Conservation (phyloP, 441 rosid genomes). For the Mallotus repandus region DNA sequence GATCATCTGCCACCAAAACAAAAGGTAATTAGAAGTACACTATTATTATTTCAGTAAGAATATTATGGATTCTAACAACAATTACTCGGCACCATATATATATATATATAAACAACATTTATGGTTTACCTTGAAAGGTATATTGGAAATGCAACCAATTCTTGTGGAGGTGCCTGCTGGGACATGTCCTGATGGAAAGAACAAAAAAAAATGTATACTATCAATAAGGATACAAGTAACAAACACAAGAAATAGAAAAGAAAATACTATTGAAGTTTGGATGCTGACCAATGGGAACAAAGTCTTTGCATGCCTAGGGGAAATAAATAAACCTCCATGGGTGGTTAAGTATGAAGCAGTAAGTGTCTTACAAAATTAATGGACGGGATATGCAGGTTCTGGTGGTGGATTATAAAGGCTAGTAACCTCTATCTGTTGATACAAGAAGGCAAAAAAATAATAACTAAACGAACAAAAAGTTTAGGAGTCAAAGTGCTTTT, state of each 20-base stretch:
- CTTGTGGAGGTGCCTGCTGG: constrained; percentile 23
- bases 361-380: too few relatives aligned
- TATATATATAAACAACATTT: too few relatives aligned
- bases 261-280: constrained; percentile 3
- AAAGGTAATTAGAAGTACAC: neutral
- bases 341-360: too few relatives aligned
- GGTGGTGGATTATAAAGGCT: constrained; percentile 60
- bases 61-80: too few relatives aligned
- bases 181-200: constrained; percentile 83
- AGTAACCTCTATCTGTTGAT: constrained; percentile 65
- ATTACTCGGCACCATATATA: too few relatives aligned
- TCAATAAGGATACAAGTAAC: neutral
- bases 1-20: neutral
- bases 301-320: too few relatives aligned
- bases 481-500: neutral
- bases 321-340: too few relatives aligned
- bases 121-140: too few relatives aligned
- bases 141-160: too few relatives aligned
- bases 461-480: neutral
- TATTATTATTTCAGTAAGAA: too few relatives aligned
- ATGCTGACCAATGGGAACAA: constrained; percentile 35
- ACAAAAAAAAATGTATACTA: neutral
- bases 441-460: constrained; percentile 10
- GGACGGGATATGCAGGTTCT: constrained; percentile 43
- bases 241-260: neutral